Percentiles rank a stretch among this genome's conserved stretches.
Evolutionary conservation across 805 yeast genomes (phyloP).

Genomic region (Candida endomychidarum): DNA sequence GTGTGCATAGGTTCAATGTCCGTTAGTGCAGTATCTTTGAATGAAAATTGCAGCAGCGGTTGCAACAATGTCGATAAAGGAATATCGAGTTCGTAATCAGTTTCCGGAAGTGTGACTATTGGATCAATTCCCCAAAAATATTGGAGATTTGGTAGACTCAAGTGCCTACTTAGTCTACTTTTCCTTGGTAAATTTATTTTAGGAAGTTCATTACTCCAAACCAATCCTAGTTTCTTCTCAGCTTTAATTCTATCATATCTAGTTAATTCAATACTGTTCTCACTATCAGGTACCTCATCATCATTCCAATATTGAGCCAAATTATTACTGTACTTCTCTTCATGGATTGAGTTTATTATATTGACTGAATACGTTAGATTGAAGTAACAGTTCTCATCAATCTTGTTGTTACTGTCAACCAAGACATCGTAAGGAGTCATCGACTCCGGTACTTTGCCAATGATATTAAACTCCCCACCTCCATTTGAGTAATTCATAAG

Average conservation of each 20-base stretch:
- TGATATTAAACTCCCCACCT: constrained; percentile 1
- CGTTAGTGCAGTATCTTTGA: background rate
- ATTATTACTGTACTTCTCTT: background rate
- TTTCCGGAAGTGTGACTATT: too few relatives aligned
- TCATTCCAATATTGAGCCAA: constrained; percentile 7
- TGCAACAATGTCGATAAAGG: constrained; percentile 1
- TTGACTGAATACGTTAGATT: constrained; percentile 8
- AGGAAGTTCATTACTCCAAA: constrained; percentile 15
- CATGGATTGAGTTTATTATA: constrained; percentile 8
- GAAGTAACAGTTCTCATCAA: constrained; percentile 12
- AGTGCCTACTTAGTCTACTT: constrained; percentile 4
- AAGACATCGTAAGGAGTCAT: constrained; percentile 22
- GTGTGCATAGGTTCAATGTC: constrained; percentile 7
- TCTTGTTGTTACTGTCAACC: constrained; percentile 8
- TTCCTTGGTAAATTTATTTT: constrained; percentile 7
- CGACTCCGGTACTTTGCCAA: constrained; percentile 17
- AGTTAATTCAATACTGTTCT: constrained; percentile 7
- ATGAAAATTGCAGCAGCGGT: constrained; percentile 9
- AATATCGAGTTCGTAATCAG: too few relatives aligned
- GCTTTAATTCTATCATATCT: constrained; percentile 10
- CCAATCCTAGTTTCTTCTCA: constrained; percentile 12
- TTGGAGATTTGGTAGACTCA: constrained; percentile 6
- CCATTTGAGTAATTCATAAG: constrained; percentile 18
- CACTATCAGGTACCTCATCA: constrained; percentile 1
- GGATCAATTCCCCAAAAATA: too few relatives aligned